Evolutionary conservation across 106 monocot genomes (phyloP), one percentile per base, ranked within the genome.

Genomic region (Dendrobium officinale): DNA sequence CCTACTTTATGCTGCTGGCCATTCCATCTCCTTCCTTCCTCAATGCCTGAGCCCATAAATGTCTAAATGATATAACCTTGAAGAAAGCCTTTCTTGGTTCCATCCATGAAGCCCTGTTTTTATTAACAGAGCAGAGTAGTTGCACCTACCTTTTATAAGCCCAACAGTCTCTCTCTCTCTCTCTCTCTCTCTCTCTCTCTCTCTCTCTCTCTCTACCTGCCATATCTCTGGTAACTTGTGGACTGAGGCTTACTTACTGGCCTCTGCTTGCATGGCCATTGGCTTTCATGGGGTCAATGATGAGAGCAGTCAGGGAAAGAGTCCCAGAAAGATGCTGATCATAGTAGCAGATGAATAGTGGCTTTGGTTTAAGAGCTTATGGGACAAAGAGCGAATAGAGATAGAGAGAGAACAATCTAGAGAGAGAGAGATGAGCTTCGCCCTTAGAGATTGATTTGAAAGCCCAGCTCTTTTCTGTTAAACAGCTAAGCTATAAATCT

Each of bases 41-140:
- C n/a, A 66, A 66, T 66, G 64, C 64, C 64, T 66, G 64, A 66
- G 64, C 64, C 64, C 64, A 66, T 66, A 66, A 66, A 66, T 66
- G 22, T 6, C 64, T 66, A 9, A 5, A 51, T 51, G 51, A 51
- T 51, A 51, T 13, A 51, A 51, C 51, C 51, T 51, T 51, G 51
- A 51, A 51, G 10, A 51, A 51, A 51, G 13, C 51, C 51, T 51
- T 51, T 51, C 51, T 51, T 51, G 51, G 51, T 51, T 51, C 51
- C 51, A 51, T 51, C 51, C 51, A 51, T 51, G 51, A 51, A 51
- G 15, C 51, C 3, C 51, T 51, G 51, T 51, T 13, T 11, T 51
- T 51, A 13, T 51, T 51, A 51, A 2, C 15, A 13, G 51, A 13
- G 51, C 13, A 13, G 51, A 51, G 51, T 51, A 51, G 51, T 51